Evolutionary conservation across 495 filamentous ascomycete species (phyloP).

Genomic region (Tuber magnatum): DNA sequence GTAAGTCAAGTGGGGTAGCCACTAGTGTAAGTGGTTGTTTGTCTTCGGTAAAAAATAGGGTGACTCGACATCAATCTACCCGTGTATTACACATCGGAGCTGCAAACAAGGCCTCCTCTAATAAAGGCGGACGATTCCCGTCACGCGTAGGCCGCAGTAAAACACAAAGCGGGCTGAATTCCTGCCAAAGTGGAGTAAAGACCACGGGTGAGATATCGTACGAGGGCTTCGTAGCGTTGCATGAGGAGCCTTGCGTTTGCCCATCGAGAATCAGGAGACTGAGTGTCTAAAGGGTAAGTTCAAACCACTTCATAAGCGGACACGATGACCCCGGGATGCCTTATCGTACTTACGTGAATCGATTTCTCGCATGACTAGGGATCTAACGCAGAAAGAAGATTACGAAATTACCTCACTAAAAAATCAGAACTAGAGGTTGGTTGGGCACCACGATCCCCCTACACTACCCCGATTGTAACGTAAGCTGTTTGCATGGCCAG

Average conservation of each 20-base stretch:
- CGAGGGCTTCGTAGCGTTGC: background rate
- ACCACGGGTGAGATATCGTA: background rate
- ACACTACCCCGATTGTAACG: background rate
- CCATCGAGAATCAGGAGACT: background rate
- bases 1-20: background rate
- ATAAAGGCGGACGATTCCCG: background rate
- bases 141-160: background rate
- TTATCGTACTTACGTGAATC: background rate
- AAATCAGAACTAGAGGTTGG: background rate
- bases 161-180: background rate
- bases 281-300: background rate
- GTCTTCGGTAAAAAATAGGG: background rate
- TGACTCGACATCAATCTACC: background rate
- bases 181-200: background rate
- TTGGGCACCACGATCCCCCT: background rate
- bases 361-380: background rate
- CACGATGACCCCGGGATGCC: background rate
- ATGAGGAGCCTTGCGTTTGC: background rate
- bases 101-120: background rate
- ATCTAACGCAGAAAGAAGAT: background rate
- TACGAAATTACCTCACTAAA: too few relatives aligned
- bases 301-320: background rate
- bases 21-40: background rate
- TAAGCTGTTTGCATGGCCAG: background rate
- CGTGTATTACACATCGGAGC: background rate